Percentiles rank a stretch among this genome's conserved stretches.
These are phyloP conservation scores for Zygoascus tannicola DNA, from an alignment of 805 yeast genomes.

Conservation along the genomic window DNA sequence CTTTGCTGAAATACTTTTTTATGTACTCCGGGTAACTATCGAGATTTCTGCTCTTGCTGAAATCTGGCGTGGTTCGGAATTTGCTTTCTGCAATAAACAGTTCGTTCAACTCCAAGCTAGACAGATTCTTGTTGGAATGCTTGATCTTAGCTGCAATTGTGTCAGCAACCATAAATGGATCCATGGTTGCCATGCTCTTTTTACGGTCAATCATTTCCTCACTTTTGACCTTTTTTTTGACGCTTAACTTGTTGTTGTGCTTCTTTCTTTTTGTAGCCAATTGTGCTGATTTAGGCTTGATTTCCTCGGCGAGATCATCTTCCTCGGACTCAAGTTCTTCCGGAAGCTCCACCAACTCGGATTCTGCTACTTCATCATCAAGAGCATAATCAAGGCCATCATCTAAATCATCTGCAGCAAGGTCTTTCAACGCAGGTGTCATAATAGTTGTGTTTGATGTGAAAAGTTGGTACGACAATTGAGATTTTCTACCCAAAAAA, in stretches of 20 bases:
- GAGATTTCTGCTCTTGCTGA: conserved; percentile 43
- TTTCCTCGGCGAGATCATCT: conserved; percentile 18
- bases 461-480: too few species aligned
- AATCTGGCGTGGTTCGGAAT: conserved; percentile 57
- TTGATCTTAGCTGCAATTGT: conserved; percentile 54
- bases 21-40: conserved; percentile 42
- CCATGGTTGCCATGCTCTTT: conserved; percentile 42
- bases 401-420: conserved; percentile 60
- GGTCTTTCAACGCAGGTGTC: not conserved
- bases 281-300: conserved; percentile 5
- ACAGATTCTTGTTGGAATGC: conserved; percentile 51
- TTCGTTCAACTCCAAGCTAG: conserved; percentile 68
- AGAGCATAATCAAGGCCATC: conserved; percentile 63
- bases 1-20: conserved; percentile 6
- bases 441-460: too few species aligned
- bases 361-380: conserved; percentile 33
- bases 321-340: conserved; percentile 23
- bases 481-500: too few species aligned
- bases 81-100: conserved; percentile 44
- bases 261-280: conserved; percentile 15
- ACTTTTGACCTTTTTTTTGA: conserved; percentile 49
- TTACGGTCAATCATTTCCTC: conserved; percentile 55
- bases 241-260: conserved; percentile 20
- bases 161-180: conserved; percentile 58
- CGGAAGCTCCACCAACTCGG: conserved; percentile 17